Evolutionary conservation across 495 filamentous ascomycete genomes (phyloP).

Genomic region (Penicillium goetzii): DNA sequence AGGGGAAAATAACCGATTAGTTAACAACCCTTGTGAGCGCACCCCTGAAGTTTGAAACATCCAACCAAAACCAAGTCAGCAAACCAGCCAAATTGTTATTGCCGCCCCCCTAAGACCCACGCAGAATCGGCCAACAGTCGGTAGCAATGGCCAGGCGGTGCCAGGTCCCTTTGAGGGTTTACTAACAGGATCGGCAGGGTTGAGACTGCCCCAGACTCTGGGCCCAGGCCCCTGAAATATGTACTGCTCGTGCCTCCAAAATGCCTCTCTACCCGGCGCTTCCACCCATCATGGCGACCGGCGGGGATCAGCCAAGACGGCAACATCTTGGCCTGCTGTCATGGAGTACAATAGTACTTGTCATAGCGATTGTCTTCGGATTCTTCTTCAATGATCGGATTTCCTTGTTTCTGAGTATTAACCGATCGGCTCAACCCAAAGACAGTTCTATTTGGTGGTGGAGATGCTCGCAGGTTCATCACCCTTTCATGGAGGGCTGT

Average conservation of each 20-base stretch:
- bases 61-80: background rate
- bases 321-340: background rate
- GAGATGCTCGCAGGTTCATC: conserved; percentile 8
- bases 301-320: background rate
- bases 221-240: background rate
- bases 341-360: conserved; percentile 2
- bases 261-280: background rate
- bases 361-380: background rate
- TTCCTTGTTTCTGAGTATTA: background rate
- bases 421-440: background rate
- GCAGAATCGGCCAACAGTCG: background rate
- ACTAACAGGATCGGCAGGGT: background rate
- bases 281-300: conserved; percentile 2
- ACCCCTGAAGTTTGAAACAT: background rate
- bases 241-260: background rate
- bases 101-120: background rate
- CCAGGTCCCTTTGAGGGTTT: background rate
- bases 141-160: background rate
- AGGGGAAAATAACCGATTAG: background rate
- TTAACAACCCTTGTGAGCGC: background rate
- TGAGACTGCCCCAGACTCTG: conserved; percentile 1
- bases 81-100: background rate
- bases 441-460: conserved; percentile 1
- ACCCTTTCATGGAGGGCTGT: conserved; percentile 23
- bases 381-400: background rate